Percentiles rank a stretch among this genome's conserved stretches.
phyloP scores from a whole-genome alignment of 345 rosid genomes.

The Hibiscus syriacus region DNA sequence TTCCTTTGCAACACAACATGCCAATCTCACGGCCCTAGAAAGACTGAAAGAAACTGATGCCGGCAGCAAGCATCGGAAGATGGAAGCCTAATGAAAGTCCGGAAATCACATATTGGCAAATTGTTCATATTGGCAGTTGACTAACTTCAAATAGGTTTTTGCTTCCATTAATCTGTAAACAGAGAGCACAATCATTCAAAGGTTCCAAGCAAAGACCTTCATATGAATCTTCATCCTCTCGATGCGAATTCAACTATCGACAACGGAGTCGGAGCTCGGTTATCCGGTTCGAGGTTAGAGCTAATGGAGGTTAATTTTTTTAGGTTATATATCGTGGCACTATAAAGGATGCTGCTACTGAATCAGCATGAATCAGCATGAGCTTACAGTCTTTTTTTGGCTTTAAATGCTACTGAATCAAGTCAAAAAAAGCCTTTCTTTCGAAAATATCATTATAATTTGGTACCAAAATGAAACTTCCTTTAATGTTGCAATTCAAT shows the following conservation, averaged over 20 bases:
- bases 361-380: too few species aligned
- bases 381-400: too few species aligned
- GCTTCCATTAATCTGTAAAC: conserved; percentile 61
- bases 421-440: too few species aligned
- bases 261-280: conserved; percentile 51
- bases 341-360: too few species aligned
- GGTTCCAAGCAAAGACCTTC: conserved; percentile 24
- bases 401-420: too few species aligned
- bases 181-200: conserved; percentile 40
- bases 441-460: too few species aligned
- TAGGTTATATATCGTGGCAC: too few species aligned
- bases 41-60: too few species aligned
- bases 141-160: conserved; percentile 33
- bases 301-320: conserved; percentile 50
- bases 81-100: conserved; percentile 31
- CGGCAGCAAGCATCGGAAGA: conserved; percentile 35
- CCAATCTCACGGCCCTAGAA: conserved; percentile 64
- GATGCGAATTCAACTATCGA: too few species aligned
- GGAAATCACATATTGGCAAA: conserved; percentile 23
- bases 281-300: conserved; percentile 49
- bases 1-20: conserved; percentile 43
- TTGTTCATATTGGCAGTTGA: conserved; percentile 39
- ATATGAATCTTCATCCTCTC: conserved; percentile 45
- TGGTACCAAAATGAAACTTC: too few species aligned
- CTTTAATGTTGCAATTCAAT: too few species aligned